Evolutionary conservation across 176 grass and related monocot species (phyloP).

Genomic region (Panicum miliaceum): DNA sequence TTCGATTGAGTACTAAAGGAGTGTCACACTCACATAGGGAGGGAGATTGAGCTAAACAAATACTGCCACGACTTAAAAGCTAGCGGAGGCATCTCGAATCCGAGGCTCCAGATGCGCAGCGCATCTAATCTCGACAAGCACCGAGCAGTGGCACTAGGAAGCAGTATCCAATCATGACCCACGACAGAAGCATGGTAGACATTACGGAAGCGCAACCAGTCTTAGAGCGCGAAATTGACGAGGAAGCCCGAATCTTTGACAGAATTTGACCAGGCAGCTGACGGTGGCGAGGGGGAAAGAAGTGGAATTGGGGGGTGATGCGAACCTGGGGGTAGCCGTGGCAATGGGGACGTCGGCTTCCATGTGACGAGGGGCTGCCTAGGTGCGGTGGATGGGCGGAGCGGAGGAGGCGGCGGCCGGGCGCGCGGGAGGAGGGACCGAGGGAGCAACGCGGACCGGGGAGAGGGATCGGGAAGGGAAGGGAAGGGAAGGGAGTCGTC

Average conservation of each 20-base stretch:
- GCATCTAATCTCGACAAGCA: neutral
- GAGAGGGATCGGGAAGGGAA: neutral
- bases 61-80: too few relatives aligned
- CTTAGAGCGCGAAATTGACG: neutral
- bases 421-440: neutral
- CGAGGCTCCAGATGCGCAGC: neutral
- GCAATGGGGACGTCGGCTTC: constrained; percentile 64
- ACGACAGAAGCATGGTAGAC: neutral
- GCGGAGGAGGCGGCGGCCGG: neutral
- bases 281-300: neutral
- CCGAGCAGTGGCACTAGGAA: neutral
- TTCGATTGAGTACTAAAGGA: too few relatives aligned
- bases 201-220: neutral
- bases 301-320: constrained; percentile 10
- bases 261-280: neutral
- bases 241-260: constrained; percentile 17
- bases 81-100: neutral
- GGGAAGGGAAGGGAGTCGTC: neutral
- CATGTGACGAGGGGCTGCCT: constrained; percentile 38
- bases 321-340: constrained; percentile 24
- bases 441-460: neutral
- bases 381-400: neutral
- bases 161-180: neutral
- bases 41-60: too few relatives aligned
- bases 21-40: neutral